Conservation (phyloP, 1,284 basidiomycete species). For the Cryptococcus sp. region DNA sequence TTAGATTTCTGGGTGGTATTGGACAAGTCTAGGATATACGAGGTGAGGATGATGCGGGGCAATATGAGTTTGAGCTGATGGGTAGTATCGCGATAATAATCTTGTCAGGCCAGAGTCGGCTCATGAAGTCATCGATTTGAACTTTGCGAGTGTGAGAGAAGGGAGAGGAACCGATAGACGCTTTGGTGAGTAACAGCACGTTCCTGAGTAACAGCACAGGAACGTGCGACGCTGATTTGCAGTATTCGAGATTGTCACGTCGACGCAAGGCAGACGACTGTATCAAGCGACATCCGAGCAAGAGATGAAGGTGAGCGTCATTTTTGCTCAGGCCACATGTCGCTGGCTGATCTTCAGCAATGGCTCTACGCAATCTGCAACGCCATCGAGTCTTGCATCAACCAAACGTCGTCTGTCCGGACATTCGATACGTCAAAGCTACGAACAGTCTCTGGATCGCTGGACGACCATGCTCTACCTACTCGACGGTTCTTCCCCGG, state of each 20-base stretch:
- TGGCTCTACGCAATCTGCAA: slow-evolving; percentile 52
- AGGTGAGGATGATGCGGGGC: slow-evolving; percentile 19
- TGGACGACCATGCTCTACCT: slow-evolving; percentile 33
- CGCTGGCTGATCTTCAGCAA: slow-evolving; percentile 24
- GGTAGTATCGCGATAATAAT: slow-evolving; percentile 38
- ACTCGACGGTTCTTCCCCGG: slow-evolving; percentile 7
- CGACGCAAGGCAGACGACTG: slow-evolving; percentile 46
- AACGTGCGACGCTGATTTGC: background rate
- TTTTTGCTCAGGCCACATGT: background rate
- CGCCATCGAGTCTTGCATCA: slow-evolving; percentile 52
- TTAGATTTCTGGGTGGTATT: slow-evolving; percentile 46
- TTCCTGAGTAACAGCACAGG: no score
- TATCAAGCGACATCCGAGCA: slow-evolving; percentile 51
- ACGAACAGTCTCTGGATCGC: slow-evolving; percentile 23
- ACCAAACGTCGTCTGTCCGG: slow-evolving; percentile 49
- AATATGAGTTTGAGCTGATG: background rate
- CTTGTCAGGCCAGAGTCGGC: slow-evolving; percentile 30
- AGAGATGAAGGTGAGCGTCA: slow-evolving; percentile 44
- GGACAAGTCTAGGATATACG: slow-evolving; percentile 45
- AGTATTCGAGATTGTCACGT: slow-evolving; percentile 53
- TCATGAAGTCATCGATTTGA: slow-evolving; percentile 44
- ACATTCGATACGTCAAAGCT: slow-evolving; percentile 39
- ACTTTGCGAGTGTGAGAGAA: slow-evolving; percentile 46
- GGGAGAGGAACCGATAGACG: slow-evolving; percentile 45
- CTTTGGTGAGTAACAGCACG: slow-evolving; percentile 33